A percentile compares a stretch with the other conserved stretches of the same genome.
Conservation (phyloP, 2,329 filamentous ascomycete species). For the Trichophyton benhamiae region DNA sequence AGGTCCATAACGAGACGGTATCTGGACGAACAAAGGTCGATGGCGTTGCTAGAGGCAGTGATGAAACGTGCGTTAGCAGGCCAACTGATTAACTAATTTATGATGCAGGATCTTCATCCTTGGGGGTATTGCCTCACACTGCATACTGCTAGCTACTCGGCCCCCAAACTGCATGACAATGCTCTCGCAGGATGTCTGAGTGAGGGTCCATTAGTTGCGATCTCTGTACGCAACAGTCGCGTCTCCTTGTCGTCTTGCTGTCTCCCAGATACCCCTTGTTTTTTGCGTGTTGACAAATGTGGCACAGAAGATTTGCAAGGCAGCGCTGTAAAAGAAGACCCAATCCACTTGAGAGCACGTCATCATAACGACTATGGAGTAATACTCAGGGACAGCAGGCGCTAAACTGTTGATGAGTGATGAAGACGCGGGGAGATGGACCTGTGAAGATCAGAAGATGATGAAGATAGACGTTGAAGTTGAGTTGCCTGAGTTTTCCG, state of each 20-base stretch:
- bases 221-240: neutral
- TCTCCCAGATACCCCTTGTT: neutral
- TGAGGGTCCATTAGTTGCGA: neutral
- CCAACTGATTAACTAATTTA: neutral
- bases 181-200: neutral
- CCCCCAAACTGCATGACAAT: neutral
- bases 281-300: neutral
- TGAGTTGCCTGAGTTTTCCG: neutral
- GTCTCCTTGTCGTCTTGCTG: neutral
- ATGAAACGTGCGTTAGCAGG: neutral
- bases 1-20: neutral
- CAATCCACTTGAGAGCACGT: no score
- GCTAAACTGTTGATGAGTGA: neutral
- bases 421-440: neutral
- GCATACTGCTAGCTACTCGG: neutral
- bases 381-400: neutral
- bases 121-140: neutral
- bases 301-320: neutral
- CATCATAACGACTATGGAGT: no score
- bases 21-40: neutral
- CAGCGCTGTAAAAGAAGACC: neutral
- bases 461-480: neutral
- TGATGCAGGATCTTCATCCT: neutral
- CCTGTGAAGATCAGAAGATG: neutral
- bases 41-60: neutral